Evolutionary conservation across 345 rosid genomes (phyloP).

Genomic region (Gossypium raimondii): DNA sequence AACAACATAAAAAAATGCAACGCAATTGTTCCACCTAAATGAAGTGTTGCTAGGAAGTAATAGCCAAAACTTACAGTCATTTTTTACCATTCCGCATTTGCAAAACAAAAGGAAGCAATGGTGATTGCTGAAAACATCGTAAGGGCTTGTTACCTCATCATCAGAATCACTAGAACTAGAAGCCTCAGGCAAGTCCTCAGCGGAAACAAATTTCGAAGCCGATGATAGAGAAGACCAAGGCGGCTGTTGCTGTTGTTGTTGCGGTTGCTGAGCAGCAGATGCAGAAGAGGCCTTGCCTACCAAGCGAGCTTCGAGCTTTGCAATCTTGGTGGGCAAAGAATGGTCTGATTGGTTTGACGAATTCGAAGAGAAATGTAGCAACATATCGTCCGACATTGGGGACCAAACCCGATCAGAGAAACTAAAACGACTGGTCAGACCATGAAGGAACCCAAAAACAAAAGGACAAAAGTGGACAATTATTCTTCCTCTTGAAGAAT

Average conservation of each 20-base stretch:
- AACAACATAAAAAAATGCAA: too few species aligned
- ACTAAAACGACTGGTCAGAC: background rate
- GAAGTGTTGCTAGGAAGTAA: too few species aligned
- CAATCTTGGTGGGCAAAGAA: slow-evolving; percentile 86
- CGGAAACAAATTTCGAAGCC: slow-evolving; percentile 34
- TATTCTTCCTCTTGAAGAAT: background rate
- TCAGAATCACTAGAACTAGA: slow-evolving; percentile 83
- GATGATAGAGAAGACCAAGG: slow-evolving; percentile 56
- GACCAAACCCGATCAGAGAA: background rate
- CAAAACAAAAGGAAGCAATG: background rate
- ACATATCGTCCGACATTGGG: slow-evolving; percentile 86
- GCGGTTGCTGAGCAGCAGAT: slow-evolving; percentile 31
- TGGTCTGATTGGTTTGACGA: slow-evolving; percentile 96
- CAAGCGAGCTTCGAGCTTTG: slow-evolving; percentile 98
- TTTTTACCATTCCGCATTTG: too few species aligned
- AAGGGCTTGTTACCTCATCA: slow-evolving; percentile 53
- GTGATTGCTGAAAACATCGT: background rate
- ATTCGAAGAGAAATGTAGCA: slow-evolving; percentile 85
- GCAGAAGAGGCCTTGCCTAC: slow-evolving; percentile 69
- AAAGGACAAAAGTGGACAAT: background rate
- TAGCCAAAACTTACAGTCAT: too few species aligned
- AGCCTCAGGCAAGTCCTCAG: slow-evolving; percentile 43
- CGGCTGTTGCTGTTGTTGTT: slow-evolving; percentile 36
- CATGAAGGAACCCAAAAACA: background rate
- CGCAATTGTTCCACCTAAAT: too few species aligned